Conservation (phyloP, 768 basidiomycete genomes). For the Termitomyces heimii region DNA sequence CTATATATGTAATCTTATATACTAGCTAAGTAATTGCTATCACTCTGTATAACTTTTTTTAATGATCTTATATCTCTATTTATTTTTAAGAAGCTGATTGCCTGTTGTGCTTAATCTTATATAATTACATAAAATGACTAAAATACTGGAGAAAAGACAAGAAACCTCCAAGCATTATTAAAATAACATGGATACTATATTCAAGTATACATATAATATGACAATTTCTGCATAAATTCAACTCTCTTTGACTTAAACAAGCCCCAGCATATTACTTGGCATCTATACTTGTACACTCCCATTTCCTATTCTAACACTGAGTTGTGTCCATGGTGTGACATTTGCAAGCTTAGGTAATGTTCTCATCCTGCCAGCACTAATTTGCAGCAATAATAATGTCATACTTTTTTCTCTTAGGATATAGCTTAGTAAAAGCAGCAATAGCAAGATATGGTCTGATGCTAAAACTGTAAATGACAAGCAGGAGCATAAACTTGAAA, state of each 20-base stretch:
- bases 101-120: too few species aligned
- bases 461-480: background rate
- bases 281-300: slow-evolving; percentile 14
- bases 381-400: slow-evolving; percentile 61
- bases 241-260: background rate
- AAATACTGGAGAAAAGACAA: too few species aligned
- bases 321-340: background rate
- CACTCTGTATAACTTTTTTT: too few species aligned
- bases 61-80: too few species aligned
- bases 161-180: too few species aligned
- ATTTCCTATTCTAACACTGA: background rate
- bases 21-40: too few species aligned
- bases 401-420: slow-evolving; percentile 68
- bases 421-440: slow-evolving; percentile 16
- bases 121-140: too few species aligned
- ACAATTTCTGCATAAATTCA: background rate
- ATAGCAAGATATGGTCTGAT: slow-evolving; percentile 6
- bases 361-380: slow-evolving; percentile 33
- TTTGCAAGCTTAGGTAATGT: background rate
- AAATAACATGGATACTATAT: background rate
- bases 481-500: background rate
- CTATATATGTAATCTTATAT: too few species aligned
- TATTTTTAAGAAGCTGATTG: too few species aligned
- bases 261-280: slow-evolving; percentile 16
- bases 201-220: background rate